Percentiles rank a stretch among this genome's conserved stretches.
phyloP scores from a whole-genome alignment of 306 rosid genomes.

The Quercus cerris region DNA sequence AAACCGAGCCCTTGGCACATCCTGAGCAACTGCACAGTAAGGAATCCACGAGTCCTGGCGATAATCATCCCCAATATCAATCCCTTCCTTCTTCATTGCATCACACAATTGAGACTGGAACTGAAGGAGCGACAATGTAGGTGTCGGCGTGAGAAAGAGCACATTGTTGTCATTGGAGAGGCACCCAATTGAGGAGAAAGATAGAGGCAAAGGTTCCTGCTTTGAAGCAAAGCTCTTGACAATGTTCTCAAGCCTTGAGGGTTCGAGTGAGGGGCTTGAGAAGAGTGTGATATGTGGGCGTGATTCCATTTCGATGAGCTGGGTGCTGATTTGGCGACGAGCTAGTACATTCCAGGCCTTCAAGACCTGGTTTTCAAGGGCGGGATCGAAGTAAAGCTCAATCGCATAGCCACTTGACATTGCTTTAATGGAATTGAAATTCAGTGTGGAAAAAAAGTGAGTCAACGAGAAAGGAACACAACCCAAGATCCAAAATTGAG shows the following conservation, averaged over 20 bases:
- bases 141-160: conserved; percentile 81
- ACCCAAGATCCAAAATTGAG: conserved; percentile 31
- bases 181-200: conserved; percentile 68
- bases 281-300: conserved; percentile 98
- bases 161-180: conserved; percentile 58
- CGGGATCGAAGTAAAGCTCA: conserved; percentile 94
- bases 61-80: conserved; percentile 54
- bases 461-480: conserved; percentile 3
- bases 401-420: conserved; percentile 84
- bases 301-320: conserved; percentile 79
- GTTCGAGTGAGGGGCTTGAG: conserved; percentile 55
- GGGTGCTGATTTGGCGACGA: conserved; percentile 84
- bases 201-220: conserved; percentile 65
- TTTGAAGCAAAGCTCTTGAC: conserved; percentile 53
- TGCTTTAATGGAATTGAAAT: conserved; percentile 22
- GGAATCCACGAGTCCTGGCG: conserved; percentile 80
- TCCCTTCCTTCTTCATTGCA: conserved; percentile 64
- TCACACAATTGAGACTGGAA: conserved; percentile 76
- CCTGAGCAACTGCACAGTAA: conserved; percentile 70
- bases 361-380: conserved; percentile 86
- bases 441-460: not conserved
- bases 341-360: conserved; percentile 97
- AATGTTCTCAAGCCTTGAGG: conserved; percentile 50
- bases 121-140: conserved; percentile 71
- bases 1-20: conserved; percentile 66